Base-by-base conservation (phyloP, 768 basidiomycete genomes). In the Dentipellis fragilis region DNA sequence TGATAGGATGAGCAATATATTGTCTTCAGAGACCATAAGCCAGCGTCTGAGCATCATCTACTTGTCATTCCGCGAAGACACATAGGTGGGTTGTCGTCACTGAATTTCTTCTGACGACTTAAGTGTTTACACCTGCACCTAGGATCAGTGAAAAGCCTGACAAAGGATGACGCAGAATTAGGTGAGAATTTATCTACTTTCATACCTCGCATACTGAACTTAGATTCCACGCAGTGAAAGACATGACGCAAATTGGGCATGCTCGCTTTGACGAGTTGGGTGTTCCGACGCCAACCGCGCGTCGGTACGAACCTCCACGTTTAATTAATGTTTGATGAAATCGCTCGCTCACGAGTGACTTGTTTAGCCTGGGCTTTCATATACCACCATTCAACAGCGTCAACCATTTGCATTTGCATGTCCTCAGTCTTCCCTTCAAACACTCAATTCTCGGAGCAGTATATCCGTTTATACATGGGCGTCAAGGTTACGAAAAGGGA, bases 371-470 rank as follows among this genome's bases (percentile, higher is more conserved):
- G 71, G 88, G 89, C 1, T 91, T 89, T 63, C 88, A 91, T 64
- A 86, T 89, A 53, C 85, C 88, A 0, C 89, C 89, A 0, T 87
- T 85, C 67, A 84, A 79, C 56, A 83, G 81, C 36, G 75, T 90
- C 5, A 64, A 80, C 37, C 88, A 91, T 64, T 72, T 91, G 14
- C 89, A 90, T 65, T 68, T 91, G 39, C 89, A 90, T 63, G 79
- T 85, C 21, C 84, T 86, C 49, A 81, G 72, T 4, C 65, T 87
- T 52, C 89, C 89, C 0, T 88, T 85, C 71, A 72, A 66, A 17
- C 76, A 78, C 0, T 42, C 54, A 3, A 42, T 64, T 8, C 66
- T 66, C 5, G 62, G 67, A 11, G 52, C 70, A 29, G 80, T 80
- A 63, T 90, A 84, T 62, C 80, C 74, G 4, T 65, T 79, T 23